Evolutionary conservation across 768 basidiomycete species (phyloP).

Genomic region (Suillus sp.): DNA sequence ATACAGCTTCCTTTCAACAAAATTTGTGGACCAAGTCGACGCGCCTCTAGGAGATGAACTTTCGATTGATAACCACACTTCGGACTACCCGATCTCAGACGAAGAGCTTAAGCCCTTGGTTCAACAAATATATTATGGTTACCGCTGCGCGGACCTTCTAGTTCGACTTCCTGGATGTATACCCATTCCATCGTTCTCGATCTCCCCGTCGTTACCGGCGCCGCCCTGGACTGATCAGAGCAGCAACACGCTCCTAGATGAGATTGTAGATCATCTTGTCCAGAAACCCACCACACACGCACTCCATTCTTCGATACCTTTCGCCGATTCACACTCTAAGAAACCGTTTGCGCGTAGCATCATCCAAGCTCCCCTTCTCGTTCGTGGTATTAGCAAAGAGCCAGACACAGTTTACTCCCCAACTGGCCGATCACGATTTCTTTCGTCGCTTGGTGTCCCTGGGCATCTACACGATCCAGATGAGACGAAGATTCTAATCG

Average conservation of each 20-base stretch:
- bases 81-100: conserved; percentile 57
- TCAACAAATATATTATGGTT: conserved; percentile 62
- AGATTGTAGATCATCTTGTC: conserved; percentile 40
- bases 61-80: conserved; percentile 31
- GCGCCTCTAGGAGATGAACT: conserved; percentile 4
- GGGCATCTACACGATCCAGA: conserved; percentile 45
- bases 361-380: conserved; percentile 65
- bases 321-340: conserved; percentile 24
- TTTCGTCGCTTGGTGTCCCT: conserved; percentile 63
- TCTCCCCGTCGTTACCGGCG: conserved; percentile 57
- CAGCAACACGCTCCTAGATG: conserved; percentile 45
- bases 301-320: conserved; percentile 48
- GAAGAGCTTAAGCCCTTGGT: conserved; percentile 60
- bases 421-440: conserved; percentile 54
- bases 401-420: conserved; percentile 49
- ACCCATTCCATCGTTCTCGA: conserved; percentile 72
- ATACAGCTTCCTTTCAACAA: conserved; percentile 71
- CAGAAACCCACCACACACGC: conserved; percentile 30
- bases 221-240: conserved; percentile 60
- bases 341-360: conserved; percentile 39
- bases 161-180: conserved; percentile 72
- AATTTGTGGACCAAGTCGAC: conserved; percentile 7
- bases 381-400: conserved; percentile 51
- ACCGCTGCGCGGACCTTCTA: conserved; percentile 70
- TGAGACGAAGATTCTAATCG: conserved; percentile 64